These are phyloP conservation scores for Thalassiosira livingstoniorum DNA, from an alignment of 352 stramenopile species.

Conservation along the genomic window DNA sequence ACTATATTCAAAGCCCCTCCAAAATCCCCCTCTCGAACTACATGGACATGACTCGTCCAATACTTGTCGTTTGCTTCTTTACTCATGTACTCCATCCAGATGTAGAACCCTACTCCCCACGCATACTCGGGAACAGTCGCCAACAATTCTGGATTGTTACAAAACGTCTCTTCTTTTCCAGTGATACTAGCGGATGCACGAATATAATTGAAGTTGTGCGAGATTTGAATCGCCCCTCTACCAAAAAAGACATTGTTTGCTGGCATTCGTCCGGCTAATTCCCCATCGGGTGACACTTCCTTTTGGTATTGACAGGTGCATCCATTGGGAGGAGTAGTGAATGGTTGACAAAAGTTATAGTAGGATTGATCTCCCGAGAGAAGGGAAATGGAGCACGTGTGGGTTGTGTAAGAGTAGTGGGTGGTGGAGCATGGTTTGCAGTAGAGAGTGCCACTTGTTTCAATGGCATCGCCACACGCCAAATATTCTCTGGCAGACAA, in stretches of 20 bases:
- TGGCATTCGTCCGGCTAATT: slow-evolving; percentile 33
- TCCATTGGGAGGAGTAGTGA: slow-evolving; percentile 33
- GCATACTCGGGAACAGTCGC: slow-evolving; percentile 20
- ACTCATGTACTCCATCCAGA: slow-evolving; percentile 51
- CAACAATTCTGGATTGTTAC: slow-evolving; percentile 34
- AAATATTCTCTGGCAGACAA: slow-evolving; percentile 39
- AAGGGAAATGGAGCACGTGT: slow-evolving; percentile 35
- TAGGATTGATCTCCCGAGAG: slow-evolving; percentile 40
- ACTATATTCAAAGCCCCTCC: slow-evolving; percentile 43
- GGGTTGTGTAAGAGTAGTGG: slow-evolving; percentile 35
- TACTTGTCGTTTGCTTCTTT: slow-evolving; percentile 26
- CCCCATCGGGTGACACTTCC: slow-evolving; percentile 36
- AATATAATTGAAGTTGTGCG: slow-evolving; percentile 57
- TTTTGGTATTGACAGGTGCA: slow-evolving; percentile 43
- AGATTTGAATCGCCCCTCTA: slow-evolving; percentile 44
- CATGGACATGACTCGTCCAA: slow-evolving; percentile 46
- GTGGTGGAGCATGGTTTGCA: slow-evolving; percentile 39
- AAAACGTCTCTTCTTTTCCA: slow-evolving; percentile 38
- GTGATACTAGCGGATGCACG: slow-evolving; percentile 34
- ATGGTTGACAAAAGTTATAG: slow-evolving; percentile 44
- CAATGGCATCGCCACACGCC: slow-evolving; percentile 44
- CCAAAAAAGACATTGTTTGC: slow-evolving; percentile 48
- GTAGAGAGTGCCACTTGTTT: slow-evolving; percentile 32
- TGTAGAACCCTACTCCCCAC: slow-evolving; percentile 43
- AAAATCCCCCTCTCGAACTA: slow-evolving; percentile 43